Evolutionary conservation across 768 basidiomycete species (phyloP).

Genomic region (Calocybe indica): DNA sequence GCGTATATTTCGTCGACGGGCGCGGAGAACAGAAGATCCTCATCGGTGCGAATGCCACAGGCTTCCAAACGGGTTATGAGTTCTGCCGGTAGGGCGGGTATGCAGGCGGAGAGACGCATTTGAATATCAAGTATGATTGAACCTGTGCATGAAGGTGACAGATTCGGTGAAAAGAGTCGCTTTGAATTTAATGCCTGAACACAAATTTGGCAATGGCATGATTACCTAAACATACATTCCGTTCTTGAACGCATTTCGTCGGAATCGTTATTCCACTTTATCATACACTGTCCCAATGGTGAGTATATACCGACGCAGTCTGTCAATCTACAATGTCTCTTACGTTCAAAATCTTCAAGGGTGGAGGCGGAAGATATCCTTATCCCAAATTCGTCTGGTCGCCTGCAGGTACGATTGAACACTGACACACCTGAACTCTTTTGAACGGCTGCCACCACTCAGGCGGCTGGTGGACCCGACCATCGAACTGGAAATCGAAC

Average conservation of each 20-base stretch:
- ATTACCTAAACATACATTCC: conserved; percentile 6
- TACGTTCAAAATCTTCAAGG: conserved; percentile 34
- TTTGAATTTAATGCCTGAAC: no score
- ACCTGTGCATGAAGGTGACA: not conserved
- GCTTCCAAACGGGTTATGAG: conserved; percentile 41
- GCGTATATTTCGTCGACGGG: conserved; percentile 44
- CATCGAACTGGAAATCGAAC: conserved; percentile 85
- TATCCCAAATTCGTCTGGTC: conserved; percentile 96
- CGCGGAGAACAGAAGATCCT: conserved; percentile 49
- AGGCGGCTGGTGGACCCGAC: conserved; percentile 97
- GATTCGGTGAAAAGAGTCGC: not conserved
- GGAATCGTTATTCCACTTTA: conserved; percentile 4
- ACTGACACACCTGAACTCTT: conserved; percentile 8
- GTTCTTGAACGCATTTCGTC: conserved; percentile 2
- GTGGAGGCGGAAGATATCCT: conserved; percentile 83
- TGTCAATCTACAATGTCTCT: not conserved
- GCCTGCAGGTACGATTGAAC: conserved; percentile 59
- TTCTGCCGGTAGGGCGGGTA: conserved; percentile 33
- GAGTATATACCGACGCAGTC: not conserved
- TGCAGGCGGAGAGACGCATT: conserved; percentile 36
- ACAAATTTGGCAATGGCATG: conserved; percentile 1
- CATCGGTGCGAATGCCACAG: conserved; percentile 48
- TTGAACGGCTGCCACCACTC: conserved; percentile 2
- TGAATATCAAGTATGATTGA: not conserved
- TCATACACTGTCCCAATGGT: conserved; percentile 8